These are phyloP conservation scores for Zelopaecilomyces penicillatus DNA, from an alignment of 2,329 filamentous ascomycete species.

Conservation along the genomic window DNA sequence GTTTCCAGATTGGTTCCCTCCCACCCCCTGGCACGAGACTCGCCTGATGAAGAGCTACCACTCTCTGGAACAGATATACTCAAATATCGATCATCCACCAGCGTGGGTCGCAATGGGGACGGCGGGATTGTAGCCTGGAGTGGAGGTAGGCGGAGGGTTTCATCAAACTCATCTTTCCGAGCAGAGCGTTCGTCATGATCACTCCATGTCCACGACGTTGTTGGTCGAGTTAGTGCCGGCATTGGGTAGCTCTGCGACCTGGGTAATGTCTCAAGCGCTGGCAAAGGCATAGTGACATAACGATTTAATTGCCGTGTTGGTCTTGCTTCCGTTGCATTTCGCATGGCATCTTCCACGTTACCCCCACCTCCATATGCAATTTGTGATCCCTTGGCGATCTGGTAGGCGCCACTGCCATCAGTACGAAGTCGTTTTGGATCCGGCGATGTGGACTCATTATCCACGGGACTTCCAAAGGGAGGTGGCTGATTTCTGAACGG, in stretches of 20 bases:
- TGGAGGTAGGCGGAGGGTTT: slow-evolving; percentile 46
- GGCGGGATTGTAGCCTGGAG: slow-evolving; percentile 37
- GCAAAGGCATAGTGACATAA: slow-evolving; percentile 19
- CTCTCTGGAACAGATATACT: background rate
- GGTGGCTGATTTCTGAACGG: slow-evolving; percentile 16
- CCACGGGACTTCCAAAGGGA: slow-evolving; percentile 21
- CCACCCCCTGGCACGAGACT: slow-evolving; percentile 37
- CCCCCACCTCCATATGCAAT: slow-evolving; percentile 7
- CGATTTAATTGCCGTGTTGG: slow-evolving; percentile 11
- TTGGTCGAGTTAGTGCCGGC: slow-evolving; percentile 46
- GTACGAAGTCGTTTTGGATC: slow-evolving; percentile 57
- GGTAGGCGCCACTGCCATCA: slow-evolving; percentile 33
- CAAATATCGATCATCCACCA: slow-evolving; percentile 16
- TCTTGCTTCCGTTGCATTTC: slow-evolving; percentile 15
- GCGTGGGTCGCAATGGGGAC: slow-evolving; percentile 18
- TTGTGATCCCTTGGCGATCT: slow-evolving; percentile 13
- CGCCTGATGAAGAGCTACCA: slow-evolving; percentile 12
- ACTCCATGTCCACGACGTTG: slow-evolving; percentile 18
- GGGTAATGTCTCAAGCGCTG: slow-evolving; percentile 22
- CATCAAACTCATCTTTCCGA: slow-evolving; percentile 43
- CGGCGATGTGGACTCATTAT: slow-evolving; percentile 33
- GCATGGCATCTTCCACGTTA: slow-evolving; percentile 9
- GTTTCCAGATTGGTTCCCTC: slow-evolving; percentile 39
- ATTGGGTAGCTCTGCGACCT: slow-evolving; percentile 34
- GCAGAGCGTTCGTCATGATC: slow-evolving; percentile 22